Base-by-base conservation (phyloP, 345 rosid species). In the Citrus medica region DNA sequence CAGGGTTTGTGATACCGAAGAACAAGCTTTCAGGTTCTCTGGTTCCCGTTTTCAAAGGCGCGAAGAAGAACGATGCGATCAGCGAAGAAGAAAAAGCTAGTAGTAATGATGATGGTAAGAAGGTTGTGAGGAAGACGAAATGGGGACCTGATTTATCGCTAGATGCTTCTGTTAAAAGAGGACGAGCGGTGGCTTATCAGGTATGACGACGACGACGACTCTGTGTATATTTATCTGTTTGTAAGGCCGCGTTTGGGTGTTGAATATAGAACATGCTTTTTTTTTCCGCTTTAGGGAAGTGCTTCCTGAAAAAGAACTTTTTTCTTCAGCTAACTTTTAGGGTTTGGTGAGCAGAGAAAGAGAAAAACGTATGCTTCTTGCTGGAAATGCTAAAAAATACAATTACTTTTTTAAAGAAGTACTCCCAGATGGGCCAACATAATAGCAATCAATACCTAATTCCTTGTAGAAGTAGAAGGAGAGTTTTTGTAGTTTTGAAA, bases 1-100 rank as follows among this genome's bases (percentile, higher is more conserved):
- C 94, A 21, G 97, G 98, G 48, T 96, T 94, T 75, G 93, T 96
- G 67, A 96, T 96, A 71, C 98, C 99, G 17, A 96, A 92, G 79
- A 96, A 94, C 81, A 96, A 94, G 63, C 83, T 94, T 48, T 91
- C 97, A 0, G 98, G 99, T 63, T 94, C 98, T 5, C 46, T 96
- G 79, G 88, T 94, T 74, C 97, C 98, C 2, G 84, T 87, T 61
- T 88, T 84, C 56, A 86, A 81, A 83, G 94, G 91, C 27, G 87
- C 84, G 69, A 92, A 89, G 76, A 86, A 85, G 76, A 60, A 71
- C 69, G 88, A 82, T 77, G 32, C 80, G 25, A 80, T 71, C 76
- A 86, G 17, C 33, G 92, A 86, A 73, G 90, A 86, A 74, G 89
- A 88, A 74, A 79, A 60, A 14, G 24, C 75, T 46, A 86, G 14